Base-by-base conservation (phyloP, 2,329 filamentous ascomycete species). In the Aschersonia sp. region DNA sequence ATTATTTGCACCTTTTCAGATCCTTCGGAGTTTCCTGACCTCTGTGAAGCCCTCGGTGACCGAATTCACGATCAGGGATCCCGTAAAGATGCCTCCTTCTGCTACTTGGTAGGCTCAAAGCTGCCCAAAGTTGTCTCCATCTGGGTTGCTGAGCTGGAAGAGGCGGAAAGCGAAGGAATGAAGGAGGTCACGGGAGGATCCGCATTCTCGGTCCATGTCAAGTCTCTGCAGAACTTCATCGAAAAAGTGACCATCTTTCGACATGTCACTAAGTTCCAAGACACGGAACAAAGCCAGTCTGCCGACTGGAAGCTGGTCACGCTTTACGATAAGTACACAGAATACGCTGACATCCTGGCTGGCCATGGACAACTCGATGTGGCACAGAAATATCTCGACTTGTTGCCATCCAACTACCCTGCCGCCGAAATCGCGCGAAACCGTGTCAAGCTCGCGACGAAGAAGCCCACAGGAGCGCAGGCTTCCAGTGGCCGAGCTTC, bases 211-310 rank as follows among this genome's bases (percentile, higher is more conserved):
- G 81, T 97, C 45, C 92, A 97, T 58, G 89, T 91, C 48, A 81
- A 82, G 52, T 84, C 85, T 44, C 71, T 98, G 43, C 92, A 97
- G 65, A 83, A 85, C 54, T 91, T 98, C 60, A 94, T 98, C 52
- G 92, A 98, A 69, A 98, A 98, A 73, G 92, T 98, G 44, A 94
- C 89, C 0, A 79, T 98, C 47, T 98, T 98, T 80, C 84, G 92
- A 48, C 79, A 92, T 55, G 89, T 96, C 43, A 89, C 89, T 52
- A 89, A 91, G 59, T 98, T 96, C 70, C 71, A 85, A 57, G 92
- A 98, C 61, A 66, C 69, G 6, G 89, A 96, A 59, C 78, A 78
- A 53, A 68, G 69, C 44, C 77, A 86, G 55, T 73, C 77, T 7
- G 81, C 82, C 1, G 86, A 83, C 56, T 98, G 91, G 91, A 96